These are phyloP conservation scores for Marsdenia floribunda DNA, from an alignment of 257 asterid species.

Conservation along the genomic window DNA sequence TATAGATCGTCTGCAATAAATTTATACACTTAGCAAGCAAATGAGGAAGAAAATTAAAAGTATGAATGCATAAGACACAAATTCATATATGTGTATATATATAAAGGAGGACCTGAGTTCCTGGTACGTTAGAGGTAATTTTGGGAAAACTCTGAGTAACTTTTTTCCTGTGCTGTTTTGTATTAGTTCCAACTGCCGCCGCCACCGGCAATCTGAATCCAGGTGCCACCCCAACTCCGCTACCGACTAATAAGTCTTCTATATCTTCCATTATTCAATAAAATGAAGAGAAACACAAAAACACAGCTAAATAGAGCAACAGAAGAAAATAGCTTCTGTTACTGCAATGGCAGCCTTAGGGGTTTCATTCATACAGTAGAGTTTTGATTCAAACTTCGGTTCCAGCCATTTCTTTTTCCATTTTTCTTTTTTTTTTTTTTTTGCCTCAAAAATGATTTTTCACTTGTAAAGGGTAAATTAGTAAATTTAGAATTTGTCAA, in stretches of 20 bases:
- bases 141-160: conserved; percentile 16
- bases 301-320: neutral
- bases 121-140: conserved; percentile 52
- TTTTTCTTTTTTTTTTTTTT: too few relatives aligned
- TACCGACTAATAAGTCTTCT: conserved; percentile 67
- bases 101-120: conserved; percentile 65
- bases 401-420: too few relatives aligned
- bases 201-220: conserved; percentile 62
- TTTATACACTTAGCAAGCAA: neutral
- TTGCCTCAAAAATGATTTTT: too few relatives aligned
- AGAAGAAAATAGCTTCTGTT: neutral
- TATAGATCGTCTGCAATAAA: conserved; percentile 70
- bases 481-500: neutral
- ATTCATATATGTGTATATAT: neutral
- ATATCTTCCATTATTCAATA: conserved; percentile 60
- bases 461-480: too few relatives aligned
- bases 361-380: neutral
- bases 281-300: neutral
- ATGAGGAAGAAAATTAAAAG: neutral
- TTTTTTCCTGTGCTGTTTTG: conserved; percentile 37
- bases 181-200: conserved; percentile 60
- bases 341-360: neutral
- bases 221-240: conserved; percentile 62
- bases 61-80: neutral
- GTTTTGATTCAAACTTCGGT: neutral